Base-by-base conservation (phyloP, 2,329 filamentous ascomycete species). In the Alternaria postmessia region DNA sequence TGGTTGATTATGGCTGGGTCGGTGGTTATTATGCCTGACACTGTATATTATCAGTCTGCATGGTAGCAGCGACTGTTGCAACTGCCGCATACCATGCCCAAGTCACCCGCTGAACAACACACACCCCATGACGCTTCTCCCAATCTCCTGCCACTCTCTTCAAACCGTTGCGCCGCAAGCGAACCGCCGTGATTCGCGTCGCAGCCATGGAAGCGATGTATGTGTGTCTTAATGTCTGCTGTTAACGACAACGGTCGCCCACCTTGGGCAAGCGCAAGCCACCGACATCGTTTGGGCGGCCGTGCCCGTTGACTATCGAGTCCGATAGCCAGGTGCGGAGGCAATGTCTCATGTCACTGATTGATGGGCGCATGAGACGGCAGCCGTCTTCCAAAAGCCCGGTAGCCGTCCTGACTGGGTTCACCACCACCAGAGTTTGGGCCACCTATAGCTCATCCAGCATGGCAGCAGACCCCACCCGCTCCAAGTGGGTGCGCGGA, bases 301-400 rank as follows among this genome's bases (percentile, higher is more conserved):
- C 58, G 57, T 53, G 65, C 61, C 66, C 62, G 65, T 61, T 53
- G 62, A 7, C 43, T 61, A 52, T 38, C 57, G 60, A 69, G 66
- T 68, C 66, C 65, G 68, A 61, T 58, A 67, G 62, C 68, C 67
- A 64, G 65, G 68, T 63, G 65, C 62, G 56, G 57, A 67, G 59
- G 61, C 36, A 57, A 30, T 55, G 63, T 67, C 66, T 71, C 67
- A 69, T 66, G 67, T 62, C 67, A 62, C 59, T 64, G 69, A 62
- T 56, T 42, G 62, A 54, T 59, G 64, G 67, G 58, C 66, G 67
- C 69, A 71, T 70, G 68, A 63, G 59, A 66, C 67, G 65, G 54
- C 52, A 62, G 64, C 64, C 64, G 64, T 59, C 62, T 64, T 62
- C 70, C 70, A 69, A 57, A 69, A 67, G 57, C 70, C 70, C 65